Conservation (phyloP, 2,329 filamentous ascomycete genomes). For the Xylaria sp. region DNA sequence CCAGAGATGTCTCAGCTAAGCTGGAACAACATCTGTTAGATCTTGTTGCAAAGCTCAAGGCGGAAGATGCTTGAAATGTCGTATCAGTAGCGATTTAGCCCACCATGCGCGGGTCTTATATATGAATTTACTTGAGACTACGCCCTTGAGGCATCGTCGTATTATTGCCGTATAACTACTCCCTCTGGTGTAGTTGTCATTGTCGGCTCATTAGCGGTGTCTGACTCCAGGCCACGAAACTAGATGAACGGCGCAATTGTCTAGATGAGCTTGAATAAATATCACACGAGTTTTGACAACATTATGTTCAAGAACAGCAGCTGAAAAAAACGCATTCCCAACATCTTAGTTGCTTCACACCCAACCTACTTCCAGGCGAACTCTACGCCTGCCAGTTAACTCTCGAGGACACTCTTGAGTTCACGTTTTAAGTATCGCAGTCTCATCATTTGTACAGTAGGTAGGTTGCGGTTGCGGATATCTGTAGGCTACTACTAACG, state of each 20-base stretch:
- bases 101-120: not conserved
- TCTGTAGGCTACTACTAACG: too few relatives aligned
- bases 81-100: not conserved
- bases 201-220: not conserved
- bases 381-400: not conserved
- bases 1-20: constrained; percentile 48
- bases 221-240: not conserved
- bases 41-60: constrained; percentile 41
- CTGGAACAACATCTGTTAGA: constrained; percentile 49
- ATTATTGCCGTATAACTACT: too few relatives aligned
- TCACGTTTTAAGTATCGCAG: too few relatives aligned
- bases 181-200: not conserved
- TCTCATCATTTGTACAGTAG: too few relatives aligned
- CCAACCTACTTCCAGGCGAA: too few relatives aligned
- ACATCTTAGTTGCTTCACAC: too few relatives aligned
- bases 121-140: not conserved
- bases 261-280: not conserved
- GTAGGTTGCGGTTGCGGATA: too few relatives aligned
- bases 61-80: constrained; percentile 1
- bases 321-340: not conserved
- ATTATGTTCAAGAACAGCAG: not conserved
- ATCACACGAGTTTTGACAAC: not conserved
- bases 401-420: not conserved
- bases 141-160: not conserved
- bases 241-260: not conserved